Evolutionary conservation across 179 eudicot species (phyloP), one percentile per base, ranked within the genome.

Genomic region (Beta corolliflora): DNA sequence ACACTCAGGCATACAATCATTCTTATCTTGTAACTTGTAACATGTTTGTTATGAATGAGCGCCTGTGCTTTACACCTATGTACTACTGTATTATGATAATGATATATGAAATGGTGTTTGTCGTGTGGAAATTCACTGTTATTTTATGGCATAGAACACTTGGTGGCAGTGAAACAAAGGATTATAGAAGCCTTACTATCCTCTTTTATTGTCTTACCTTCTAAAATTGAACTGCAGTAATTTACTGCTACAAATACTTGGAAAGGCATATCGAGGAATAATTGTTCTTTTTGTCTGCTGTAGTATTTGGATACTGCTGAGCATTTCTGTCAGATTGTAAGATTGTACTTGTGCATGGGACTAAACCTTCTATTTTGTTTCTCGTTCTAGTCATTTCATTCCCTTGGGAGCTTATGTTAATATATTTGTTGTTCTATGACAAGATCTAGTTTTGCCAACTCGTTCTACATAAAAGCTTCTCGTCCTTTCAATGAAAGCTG

Each of bases 41-140:
- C 31, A 75, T 81, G 77, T 78, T 60, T 48, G 73, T 79, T 48
- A 21, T 9, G 16, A 23, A 48, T 81, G 82, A 73, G 81, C 80
- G 14, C 56, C 65, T 78, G 70, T 63, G 45, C 77, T 70, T 52
- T 29, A 74, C 82, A 79, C 69, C 80, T 68, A 36, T 79, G 75
- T 67, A 78, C 84, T 74, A 50, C 70, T 54, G 56, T 74, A 61
- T 60, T 53, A 63, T 82, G 84, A 21, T 73, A 60, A 68, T 81
- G 79, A 85, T 77, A 79, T 79, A 79, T 78, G 9, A 69, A 79
- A 54, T 8, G n/a, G 60, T 79, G 54, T 69, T 75, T 69, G 75
- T 71, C 73, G 75, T 21, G 77, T 76, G 73, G 53, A 68, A 64
- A 52, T 7, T 16, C 31, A 54, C 52, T 66, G 21, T 13, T 45